Evolutionary conservation across 192 early-diverging fungal species (phyloP).

Genomic region (Dispira parvispora): DNA sequence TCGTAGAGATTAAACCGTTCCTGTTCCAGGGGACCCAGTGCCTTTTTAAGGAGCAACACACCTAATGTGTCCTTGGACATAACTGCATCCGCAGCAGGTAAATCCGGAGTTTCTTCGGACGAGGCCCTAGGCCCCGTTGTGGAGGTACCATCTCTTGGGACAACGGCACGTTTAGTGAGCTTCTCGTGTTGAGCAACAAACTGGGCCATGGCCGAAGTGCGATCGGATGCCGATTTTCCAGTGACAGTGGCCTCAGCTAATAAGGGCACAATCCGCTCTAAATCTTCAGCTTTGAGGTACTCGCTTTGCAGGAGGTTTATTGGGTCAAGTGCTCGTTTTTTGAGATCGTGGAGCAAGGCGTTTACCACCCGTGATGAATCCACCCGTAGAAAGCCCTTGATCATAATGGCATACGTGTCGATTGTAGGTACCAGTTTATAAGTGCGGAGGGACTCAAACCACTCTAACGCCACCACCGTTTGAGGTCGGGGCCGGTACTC

Average conservation of each 20-base stretch:
- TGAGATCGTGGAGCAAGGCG: slow-evolving; percentile 12
- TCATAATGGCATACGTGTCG: slow-evolving; percentile 61
- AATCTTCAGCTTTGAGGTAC: slow-evolving; percentile 25
- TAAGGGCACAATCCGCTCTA: slow-evolving; percentile 20
- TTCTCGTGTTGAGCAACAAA: slow-evolving; percentile 11
- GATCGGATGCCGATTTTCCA: not conserved
- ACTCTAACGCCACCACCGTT: slow-evolving; percentile 38
- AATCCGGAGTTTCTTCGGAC: slow-evolving; percentile 14
- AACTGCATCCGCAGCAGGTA: slow-evolving; percentile 4
- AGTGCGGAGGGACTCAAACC: slow-evolving; percentile 49
- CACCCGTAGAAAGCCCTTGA: slow-evolving; percentile 40
- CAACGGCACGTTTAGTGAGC: slow-evolving; percentile 7
- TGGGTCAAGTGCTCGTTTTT: slow-evolving; percentile 10
- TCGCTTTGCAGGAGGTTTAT: slow-evolving; percentile 16
- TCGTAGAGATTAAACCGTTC: slow-evolving; percentile 43
- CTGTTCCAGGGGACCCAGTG: slow-evolving; percentile 37
- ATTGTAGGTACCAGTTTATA: slow-evolving; percentile 40
- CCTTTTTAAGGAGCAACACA: slow-evolving; percentile 51
- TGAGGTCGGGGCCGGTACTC: slow-evolving; percentile 28
- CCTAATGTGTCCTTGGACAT: slow-evolving; percentile 44
- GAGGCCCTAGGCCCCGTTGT: slow-evolving; percentile 16
- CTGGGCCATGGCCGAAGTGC: not conserved
- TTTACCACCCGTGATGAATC: slow-evolving; percentile 17
- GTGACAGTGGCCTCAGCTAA: slow-evolving; percentile 16
- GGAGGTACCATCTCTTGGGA: not conserved